These are phyloP conservation scores for Herpomyces periplanetae DNA, from an alignment of 2,329 filamentous ascomycete genomes.

Conservation along the genomic window DNA sequence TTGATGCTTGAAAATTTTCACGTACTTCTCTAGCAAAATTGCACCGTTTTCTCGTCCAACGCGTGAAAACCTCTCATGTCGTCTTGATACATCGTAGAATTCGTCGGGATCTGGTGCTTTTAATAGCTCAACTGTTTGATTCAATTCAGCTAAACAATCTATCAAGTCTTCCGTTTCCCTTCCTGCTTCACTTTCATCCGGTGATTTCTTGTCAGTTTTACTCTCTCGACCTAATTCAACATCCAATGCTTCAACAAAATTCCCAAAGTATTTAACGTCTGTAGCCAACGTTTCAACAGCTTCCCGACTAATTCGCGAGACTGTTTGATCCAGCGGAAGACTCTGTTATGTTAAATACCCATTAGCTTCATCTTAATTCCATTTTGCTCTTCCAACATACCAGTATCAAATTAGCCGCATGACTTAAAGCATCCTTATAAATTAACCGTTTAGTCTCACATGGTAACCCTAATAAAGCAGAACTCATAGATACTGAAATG, in stretches of 20 bases:
- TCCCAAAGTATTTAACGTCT: slow-evolving; percentile 43
- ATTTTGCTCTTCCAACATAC: slow-evolving; percentile 9
- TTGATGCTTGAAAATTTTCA: too few relatives aligned
- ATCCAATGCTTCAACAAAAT: slow-evolving; percentile 53
- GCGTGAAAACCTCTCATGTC: slow-evolving; percentile 71
- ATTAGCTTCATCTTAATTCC: slow-evolving; percentile 1
- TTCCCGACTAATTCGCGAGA: slow-evolving; percentile 53
- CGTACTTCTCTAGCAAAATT: slow-evolving; percentile 58
- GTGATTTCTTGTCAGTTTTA: neutral
- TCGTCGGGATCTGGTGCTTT: slow-evolving; percentile 50
- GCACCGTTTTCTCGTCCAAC: slow-evolving; percentile 74
- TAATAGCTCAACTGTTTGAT: slow-evolving; percentile 67
- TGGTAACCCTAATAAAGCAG: slow-evolving; percentile 62
- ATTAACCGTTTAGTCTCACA: slow-evolving; percentile 88
- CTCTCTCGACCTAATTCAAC: neutral
- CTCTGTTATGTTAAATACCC: slow-evolving; percentile 10
- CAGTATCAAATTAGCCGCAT: slow-evolving; percentile 52
- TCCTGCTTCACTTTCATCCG: neutral
- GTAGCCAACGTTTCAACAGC: slow-evolving; percentile 40
- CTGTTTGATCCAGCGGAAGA: slow-evolving; percentile 33
- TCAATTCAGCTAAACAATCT: slow-evolving; percentile 61
- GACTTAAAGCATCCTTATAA: slow-evolving; percentile 76
- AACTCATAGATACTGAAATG: slow-evolving; percentile 80
- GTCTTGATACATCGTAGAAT: slow-evolving; percentile 61
- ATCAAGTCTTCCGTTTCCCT: slow-evolving; percentile 12